Conservation (phyloP, 2,329 filamentous ascomycete species). For the Fusarium ramigenum region DNA sequence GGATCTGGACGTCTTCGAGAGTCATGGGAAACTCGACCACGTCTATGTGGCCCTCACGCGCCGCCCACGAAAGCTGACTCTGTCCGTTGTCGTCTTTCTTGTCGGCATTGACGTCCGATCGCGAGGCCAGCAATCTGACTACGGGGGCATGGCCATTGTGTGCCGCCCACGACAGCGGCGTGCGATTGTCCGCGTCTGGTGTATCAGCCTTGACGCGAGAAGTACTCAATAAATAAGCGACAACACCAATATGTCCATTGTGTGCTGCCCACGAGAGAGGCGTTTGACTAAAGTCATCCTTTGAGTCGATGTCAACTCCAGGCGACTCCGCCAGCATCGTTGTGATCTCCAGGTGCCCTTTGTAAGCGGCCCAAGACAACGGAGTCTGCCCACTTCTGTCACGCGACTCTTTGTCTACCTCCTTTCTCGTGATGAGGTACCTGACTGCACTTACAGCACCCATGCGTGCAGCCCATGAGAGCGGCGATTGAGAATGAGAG, state of each 20-base stretch:
- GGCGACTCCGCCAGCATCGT: too few relatives aligned
- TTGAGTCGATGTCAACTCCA: too few relatives aligned
- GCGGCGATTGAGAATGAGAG: too few relatives aligned
- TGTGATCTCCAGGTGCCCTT: not conserved
- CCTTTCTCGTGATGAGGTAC: not conserved
- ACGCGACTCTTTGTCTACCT: not conserved
- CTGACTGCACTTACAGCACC: not conserved
- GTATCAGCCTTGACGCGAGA: too few relatives aligned
- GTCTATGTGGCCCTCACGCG: not conserved
- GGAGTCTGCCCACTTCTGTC: not conserved
- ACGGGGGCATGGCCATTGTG: too few relatives aligned
- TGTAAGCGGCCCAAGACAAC: not conserved
- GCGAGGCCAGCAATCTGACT: too few relatives aligned
- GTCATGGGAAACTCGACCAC: not conserved
- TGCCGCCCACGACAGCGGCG: too few relatives aligned
- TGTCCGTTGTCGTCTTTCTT: not conserved
- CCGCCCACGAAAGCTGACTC: not conserved
- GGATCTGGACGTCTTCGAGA: not conserved
- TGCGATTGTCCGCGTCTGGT: too few relatives aligned
- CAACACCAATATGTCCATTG: too few relatives aligned
- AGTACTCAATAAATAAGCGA: too few relatives aligned
- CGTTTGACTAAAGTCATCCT: too few relatives aligned
- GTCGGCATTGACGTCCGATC: not conserved
- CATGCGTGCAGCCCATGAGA: not conserved
- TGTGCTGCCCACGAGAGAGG: too few relatives aligned